Evolutionary conservation across 2,329 filamentous ascomycete genomes (phyloP), one percentile per base, ranked within the genome.

Genomic region (Fulvia fulva): DNA sequence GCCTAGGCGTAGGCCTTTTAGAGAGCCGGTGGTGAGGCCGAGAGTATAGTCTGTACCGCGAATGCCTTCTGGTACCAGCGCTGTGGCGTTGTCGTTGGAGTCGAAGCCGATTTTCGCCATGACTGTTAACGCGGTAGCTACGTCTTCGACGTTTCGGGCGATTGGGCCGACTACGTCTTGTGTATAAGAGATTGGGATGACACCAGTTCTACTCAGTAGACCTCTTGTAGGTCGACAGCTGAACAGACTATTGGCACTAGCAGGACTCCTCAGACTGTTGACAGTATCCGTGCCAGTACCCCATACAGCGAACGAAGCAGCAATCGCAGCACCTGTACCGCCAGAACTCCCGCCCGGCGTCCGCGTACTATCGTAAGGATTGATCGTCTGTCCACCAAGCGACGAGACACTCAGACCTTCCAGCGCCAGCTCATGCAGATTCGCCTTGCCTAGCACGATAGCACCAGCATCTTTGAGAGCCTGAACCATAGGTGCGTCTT

Each of bases 341-440:
- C 85, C 85, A 28, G 83, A 86, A 46, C 81, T 85, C 0, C 85
- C 86, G 3, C 85, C 86, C 0, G 85, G 85, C 0, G 85, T 88
- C n/a, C 87, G 80, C 0, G 77, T 78, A 1, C 75, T 70, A 68
- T 89, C 85, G 63, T 90, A 89, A 0, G 86, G 84, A 68, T 88
- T 88, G 60, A 83, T 68, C 0, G 85, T 87, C 70, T 88, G 86
- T 0, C 86, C 85, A 12, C 83, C 84, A 0, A 86, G 68, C 0
- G 83, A 86, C 0, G 84, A 87, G 1, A 86, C 83, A 1, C 80
- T 81, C 41, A 87, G 74, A 0, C 85, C 86, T 65, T 88, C 84
- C 0, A 87, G 73, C 0, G 85, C 85, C 52, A 88, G 75, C 68
- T 87, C 84, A 63, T 87, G 84, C 23, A 87, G 70, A 49, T 71